These are phyloP conservation scores for Neltuma alba DNA, from an alignment of 306 rosid species.

Conservation along the genomic window DNA sequence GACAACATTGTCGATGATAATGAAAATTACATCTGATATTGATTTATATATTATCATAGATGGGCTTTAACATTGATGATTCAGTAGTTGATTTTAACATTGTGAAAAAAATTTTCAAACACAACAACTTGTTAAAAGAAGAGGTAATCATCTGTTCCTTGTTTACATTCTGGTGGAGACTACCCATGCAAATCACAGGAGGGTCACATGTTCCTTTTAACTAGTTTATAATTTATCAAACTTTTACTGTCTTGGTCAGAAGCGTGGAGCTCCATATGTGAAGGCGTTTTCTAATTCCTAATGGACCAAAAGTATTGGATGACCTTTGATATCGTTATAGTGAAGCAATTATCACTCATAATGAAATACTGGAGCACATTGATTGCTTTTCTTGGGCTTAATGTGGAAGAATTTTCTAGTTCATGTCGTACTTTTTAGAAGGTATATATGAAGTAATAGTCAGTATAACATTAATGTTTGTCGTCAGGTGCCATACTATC, in stretches of 20 bases:
- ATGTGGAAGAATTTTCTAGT: constrained; percentile 11
- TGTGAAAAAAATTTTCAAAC: not conserved
- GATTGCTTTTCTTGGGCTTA: constrained; percentile 2
- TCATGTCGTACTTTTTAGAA: constrained; percentile 3
- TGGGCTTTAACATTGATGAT: not conserved
- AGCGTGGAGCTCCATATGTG: not conserved
- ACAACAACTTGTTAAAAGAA: not conserved
- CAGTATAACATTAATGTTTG: constrained; percentile 25
- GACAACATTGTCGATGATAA: not conserved
- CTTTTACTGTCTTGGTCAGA: constrained; percentile 8
- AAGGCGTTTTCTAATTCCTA: not conserved
- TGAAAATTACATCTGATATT: not conserved
- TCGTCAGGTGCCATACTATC: constrained; percentile 42
- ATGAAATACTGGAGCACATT: not conserved
- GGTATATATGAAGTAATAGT: constrained; percentile 15
- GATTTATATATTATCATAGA: not conserved
- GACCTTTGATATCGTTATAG: constrained; percentile 3
- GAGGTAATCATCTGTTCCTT: not conserved
- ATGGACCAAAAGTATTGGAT: constrained; percentile 11
- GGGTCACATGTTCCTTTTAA: constrained; percentile 7
- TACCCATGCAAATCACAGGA: not conserved
- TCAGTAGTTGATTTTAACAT: constrained; percentile 6
- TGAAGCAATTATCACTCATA: not conserved
- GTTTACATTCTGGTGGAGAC: constrained; percentile 3
- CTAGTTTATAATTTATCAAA: not conserved